Conservation (phyloP, 1,284 basidiomycete species). For the Trametes hirsuta region DNA sequence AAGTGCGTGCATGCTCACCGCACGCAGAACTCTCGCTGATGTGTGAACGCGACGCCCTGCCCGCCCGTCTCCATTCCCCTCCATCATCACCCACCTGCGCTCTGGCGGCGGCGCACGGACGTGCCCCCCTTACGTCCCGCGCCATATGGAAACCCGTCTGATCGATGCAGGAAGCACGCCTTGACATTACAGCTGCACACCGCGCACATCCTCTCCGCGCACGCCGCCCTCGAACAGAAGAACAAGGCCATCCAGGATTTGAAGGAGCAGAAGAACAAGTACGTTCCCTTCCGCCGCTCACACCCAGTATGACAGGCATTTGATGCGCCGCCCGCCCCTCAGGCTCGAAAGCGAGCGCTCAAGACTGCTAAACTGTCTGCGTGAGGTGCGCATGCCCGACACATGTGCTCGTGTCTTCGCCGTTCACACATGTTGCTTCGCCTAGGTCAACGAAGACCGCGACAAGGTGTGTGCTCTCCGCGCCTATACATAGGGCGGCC, state of each 20-base stretch:
- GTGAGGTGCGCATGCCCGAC: constrained; percentile 51
- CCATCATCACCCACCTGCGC: background rate
- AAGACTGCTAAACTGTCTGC: constrained; percentile 63
- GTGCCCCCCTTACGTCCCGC: background rate
- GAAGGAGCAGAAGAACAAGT: constrained; percentile 82
- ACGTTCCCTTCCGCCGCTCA: constrained; percentile 28
- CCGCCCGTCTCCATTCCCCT: background rate
- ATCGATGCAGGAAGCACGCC: constrained; percentile 68
- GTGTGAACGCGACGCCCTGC: background rate
- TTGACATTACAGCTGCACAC: constrained; percentile 80
- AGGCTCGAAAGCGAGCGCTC: constrained; percentile 76
- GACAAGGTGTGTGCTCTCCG: constrained; percentile 56
- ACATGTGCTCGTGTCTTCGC: background rate
- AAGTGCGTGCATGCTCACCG: constrained; percentile 54
- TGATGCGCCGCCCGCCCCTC: background rate
- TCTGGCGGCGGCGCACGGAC: background rate
- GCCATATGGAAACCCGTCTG: constrained; percentile 7
- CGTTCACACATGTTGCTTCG: background rate
- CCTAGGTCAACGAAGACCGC: constrained; percentile 75
- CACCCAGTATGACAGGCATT: constrained; percentile 1
- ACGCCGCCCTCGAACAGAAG: constrained; percentile 75
- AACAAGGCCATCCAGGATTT: constrained; percentile 76
- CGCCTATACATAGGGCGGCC: background rate
- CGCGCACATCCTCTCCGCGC: constrained; percentile 82
- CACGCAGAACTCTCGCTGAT: background rate